These are phyloP conservation scores for Lithohypha guttulata DNA, from an alignment of 2,329 filamentous ascomycete genomes.

Conservation along the genomic window DNA sequence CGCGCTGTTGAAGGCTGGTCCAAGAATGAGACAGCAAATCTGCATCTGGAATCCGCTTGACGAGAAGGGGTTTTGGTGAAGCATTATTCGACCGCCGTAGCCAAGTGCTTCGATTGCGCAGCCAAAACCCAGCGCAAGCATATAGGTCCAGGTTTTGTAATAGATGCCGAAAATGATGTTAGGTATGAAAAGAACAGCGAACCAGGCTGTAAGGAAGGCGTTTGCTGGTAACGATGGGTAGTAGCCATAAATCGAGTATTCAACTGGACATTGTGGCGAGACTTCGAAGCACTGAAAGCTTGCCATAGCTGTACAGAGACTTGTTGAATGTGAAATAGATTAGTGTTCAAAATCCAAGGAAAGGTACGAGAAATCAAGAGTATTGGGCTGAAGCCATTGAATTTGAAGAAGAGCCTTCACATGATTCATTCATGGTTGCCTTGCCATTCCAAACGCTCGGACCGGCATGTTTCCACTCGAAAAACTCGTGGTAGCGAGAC, in stretches of 20 bases:
- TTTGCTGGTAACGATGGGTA: constrained; percentile 42
- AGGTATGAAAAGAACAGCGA: constrained; percentile 37
- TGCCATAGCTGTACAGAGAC: too few species aligned
- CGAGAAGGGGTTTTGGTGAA: constrained; percentile 44
- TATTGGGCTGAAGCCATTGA: too few species aligned
- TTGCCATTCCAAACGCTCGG: too few species aligned
- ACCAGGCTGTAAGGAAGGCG: constrained; percentile 42
- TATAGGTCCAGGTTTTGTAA: constrained; percentile 47
- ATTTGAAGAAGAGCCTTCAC: too few species aligned
- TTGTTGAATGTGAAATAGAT: neutral
- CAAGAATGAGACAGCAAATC: constrained; percentile 46
- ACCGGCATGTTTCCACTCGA: too few species aligned
- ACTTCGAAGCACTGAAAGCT: constrained; percentile 6
- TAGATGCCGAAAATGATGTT: constrained; percentile 41
- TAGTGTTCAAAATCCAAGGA: neutral
- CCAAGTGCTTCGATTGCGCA: constrained; percentile 44
- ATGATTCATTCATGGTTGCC: too few species aligned
- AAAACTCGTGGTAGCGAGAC: too few species aligned
- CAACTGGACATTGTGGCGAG: constrained; percentile 26
- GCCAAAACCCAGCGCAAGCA: constrained; percentile 36
- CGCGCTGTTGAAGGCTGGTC: constrained; percentile 45
- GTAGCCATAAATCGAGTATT: constrained; percentile 44
- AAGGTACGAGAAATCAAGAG: too few species aligned
- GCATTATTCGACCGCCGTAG: constrained; percentile 44
- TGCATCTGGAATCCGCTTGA: constrained; percentile 42